A percentile compares a stretch with the other conserved stretches of the same genome.
Evolutionary conservation across 2,329 filamentous ascomycete genomes (phyloP).

Genomic region (Aureobasidium musti): DNA sequence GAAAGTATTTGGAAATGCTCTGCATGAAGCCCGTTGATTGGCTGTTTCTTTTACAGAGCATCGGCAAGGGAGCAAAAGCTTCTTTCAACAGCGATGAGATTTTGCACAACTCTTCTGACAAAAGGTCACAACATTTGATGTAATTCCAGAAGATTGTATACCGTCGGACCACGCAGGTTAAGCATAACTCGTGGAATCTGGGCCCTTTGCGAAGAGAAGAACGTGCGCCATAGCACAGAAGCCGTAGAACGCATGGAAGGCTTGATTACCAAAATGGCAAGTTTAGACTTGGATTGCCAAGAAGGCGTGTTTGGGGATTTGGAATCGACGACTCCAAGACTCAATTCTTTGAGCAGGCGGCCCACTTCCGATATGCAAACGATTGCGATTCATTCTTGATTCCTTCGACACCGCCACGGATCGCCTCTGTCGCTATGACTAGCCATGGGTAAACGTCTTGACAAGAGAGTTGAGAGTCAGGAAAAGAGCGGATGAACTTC

Average conservation of each 20-base stretch:
- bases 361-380: constrained; percentile 2
- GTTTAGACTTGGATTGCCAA: constrained; percentile 22
- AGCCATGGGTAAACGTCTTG: background rate
- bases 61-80: background rate
- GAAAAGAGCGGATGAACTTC: background rate
- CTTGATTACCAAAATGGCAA: background rate
- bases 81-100: background rate
- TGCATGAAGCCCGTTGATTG: constrained; percentile 3
- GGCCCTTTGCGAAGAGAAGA: background rate
- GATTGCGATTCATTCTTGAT: background rate
- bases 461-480: background rate
- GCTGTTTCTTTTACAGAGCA: constrained; percentile 6
- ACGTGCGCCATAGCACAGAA: constrained; percentile 13
- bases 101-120: background rate
- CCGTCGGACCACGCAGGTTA: background rate
- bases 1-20: constrained; percentile 18
- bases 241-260: background rate
- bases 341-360: background rate
- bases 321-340: background rate
- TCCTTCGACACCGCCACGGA: constrained; percentile 3
- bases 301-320: background rate
- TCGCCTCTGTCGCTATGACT: background rate
- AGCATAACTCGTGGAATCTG: constrained; percentile 8
- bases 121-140: background rate
- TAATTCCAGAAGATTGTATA: background rate